These are phyloP conservation scores for Claviceps pazoutovae DNA, from an alignment of 2,329 filamentous ascomycete genomes.

Conservation along the genomic window DNA sequence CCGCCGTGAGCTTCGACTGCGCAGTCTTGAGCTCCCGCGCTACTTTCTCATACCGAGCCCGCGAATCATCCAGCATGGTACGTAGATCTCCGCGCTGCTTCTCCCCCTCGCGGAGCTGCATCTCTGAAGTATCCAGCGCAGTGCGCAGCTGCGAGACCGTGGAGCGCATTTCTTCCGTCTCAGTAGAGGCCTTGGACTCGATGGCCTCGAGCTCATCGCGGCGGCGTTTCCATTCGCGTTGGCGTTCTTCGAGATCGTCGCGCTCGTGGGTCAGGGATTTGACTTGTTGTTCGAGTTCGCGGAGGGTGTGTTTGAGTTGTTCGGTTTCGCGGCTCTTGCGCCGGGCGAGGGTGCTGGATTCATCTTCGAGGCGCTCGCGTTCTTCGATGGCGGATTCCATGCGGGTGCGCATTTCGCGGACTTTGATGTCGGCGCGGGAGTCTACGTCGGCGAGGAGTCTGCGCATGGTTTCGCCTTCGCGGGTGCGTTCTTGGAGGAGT, in stretches of 20 bases:
- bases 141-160: slow-evolving; percentile 68
- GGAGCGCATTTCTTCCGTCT: slow-evolving; percentile 59
- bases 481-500: slow-evolving; percentile 71
- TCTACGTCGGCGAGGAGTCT: slow-evolving; percentile 77
- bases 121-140: slow-evolving; percentile 76
- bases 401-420: slow-evolving; percentile 76
- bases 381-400: slow-evolving; percentile 91
- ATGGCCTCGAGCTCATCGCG: slow-evolving; percentile 63
- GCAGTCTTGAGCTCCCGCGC: slow-evolving; percentile 48
- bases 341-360: slow-evolving; percentile 64
- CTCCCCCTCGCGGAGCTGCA: slow-evolving; percentile 69
- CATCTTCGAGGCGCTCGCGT: slow-evolving; percentile 82
- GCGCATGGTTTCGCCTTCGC: slow-evolving; percentile 92
- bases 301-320: slow-evolving; percentile 64
- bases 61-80: slow-evolving; percentile 63
- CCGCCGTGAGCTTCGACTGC: slow-evolving; percentile 31
- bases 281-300: slow-evolving; percentile 68
- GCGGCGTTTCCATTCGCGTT: slow-evolving; percentile 60
- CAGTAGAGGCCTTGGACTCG: slow-evolving; percentile 54
- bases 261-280: slow-evolving; percentile 59
- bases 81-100: slow-evolving; percentile 66
- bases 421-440: slow-evolving; percentile 62
- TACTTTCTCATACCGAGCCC: slow-evolving; percentile 63
- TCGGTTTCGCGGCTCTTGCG: slow-evolving; percentile 72
- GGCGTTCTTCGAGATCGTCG: slow-evolving; percentile 60